Base-by-base conservation (phyloP, 148 eudicot species). In the Simmondsia chinensis region DNA sequence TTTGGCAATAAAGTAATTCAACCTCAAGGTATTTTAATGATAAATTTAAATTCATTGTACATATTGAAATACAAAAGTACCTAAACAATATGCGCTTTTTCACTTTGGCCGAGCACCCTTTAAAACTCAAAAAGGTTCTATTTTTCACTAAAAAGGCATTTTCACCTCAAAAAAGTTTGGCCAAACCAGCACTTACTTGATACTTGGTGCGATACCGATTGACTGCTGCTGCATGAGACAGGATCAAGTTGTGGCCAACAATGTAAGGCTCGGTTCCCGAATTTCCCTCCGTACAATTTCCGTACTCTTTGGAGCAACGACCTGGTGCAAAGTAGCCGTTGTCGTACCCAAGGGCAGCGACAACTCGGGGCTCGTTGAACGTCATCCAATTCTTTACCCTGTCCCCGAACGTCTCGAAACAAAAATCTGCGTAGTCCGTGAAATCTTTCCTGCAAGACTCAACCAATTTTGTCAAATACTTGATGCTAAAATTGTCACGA, bases 301-400 rank as follows among this genome's bases (percentile, higher is more conserved):
- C 91, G 26, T 52, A 80, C 17, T 78, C 69, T 56, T 83, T 77
- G 20, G 97, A 83, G 60, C 97, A 88, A 49, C 97, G 75, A 20
- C 72, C 83, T 0, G 97, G 97, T 3, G 97, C 87, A 57, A 59
- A 68, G 31, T 36, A 63, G 0, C 97, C 94, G 6, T 36, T 57
- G 42, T 77, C 81, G 39, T 88, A 88, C 21, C 97, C 97, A 34
- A 75, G 80, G 11, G 83, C 87, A 34, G 97, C 94, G 7, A 83
- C 64, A 6, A 77, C 94, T 74, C 87, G 66, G 4, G 97, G 97
- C 62, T 88, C 97, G 21, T 88, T 88, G 49, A 88, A 83, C 4
- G 97, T 83, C 66, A 73, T 58, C 97, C 97, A 88, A 41, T 83
- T 77, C 75, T 80, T 88, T 20, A 88, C 94, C 43, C 97, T 77